phyloP scores from a whole-genome alignment of 1,284 basidiomycete species.

The Cutaneotrichosporon arboriforme region DNA sequence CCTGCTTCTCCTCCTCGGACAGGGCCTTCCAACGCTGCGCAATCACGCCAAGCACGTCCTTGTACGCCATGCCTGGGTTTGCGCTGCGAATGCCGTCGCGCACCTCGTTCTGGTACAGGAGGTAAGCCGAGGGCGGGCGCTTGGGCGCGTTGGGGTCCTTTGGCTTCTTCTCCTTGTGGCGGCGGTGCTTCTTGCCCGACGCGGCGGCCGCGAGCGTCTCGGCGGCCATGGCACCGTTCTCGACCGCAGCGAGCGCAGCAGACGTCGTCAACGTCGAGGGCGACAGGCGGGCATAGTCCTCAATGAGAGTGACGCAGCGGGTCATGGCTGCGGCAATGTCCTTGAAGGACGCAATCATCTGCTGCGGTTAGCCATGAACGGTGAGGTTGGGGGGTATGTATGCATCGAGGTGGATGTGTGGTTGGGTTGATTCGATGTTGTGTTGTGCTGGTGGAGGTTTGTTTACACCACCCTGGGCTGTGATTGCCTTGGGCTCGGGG shows the following conservation, averaged over 20 bases:
- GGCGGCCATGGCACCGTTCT: conserved; percentile 16
- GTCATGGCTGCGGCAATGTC: conserved; percentile 47
- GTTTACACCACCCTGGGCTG: not conserved
- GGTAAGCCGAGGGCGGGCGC: conserved; percentile 87
- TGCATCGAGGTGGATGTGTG: too few relatives aligned
- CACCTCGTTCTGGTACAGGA: conserved; percentile 91
- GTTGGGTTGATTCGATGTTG: not conserved
- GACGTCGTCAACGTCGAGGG: conserved; percentile 27
- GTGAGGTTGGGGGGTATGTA: too few relatives aligned
- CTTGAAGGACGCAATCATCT: conserved; percentile 48
- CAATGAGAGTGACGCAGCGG: conserved; percentile 41
- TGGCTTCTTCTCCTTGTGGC: conserved; percentile 49
- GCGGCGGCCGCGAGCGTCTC: conserved; percentile 20
- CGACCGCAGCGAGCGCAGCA: conserved; percentile 18
- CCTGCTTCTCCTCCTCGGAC: conserved; percentile 63
- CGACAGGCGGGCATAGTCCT: conserved; percentile 43
- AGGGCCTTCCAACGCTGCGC: conserved; percentile 69
- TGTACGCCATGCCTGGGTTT: conserved; percentile 62
- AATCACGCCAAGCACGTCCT: conserved; percentile 68
- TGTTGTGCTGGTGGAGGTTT: not conserved
- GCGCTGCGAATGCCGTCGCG: conserved; percentile 57
- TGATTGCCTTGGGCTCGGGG: not conserved
- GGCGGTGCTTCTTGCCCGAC: conserved; percentile 24
- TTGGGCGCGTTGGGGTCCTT: conserved; percentile 94
- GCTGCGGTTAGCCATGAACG: not conserved